Evolutionary conservation across 768 basidiomycete genomes (phyloP).

Genomic region (Tricholoma hemisulphureum): DNA sequence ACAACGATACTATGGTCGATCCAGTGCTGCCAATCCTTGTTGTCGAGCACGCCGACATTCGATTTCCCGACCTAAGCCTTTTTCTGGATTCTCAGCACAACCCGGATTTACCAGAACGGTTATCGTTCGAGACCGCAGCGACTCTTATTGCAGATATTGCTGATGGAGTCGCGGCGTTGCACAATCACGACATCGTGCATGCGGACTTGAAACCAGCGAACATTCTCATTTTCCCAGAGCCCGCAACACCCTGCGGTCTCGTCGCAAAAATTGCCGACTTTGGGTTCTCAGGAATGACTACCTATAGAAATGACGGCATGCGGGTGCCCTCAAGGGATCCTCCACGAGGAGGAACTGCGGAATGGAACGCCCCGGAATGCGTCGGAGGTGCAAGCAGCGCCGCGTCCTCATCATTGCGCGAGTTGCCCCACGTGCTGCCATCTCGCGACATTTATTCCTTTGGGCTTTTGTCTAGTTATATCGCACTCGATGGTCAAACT

Average conservation of each 20-base stretch:
- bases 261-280: conserved; percentile 4
- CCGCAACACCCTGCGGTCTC: neutral
- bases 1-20: neutral
- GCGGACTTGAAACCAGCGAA: conserved; percentile 5
- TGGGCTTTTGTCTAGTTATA: conserved; percentile 2
- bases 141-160: conserved; percentile 3
- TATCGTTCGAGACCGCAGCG: conserved; percentile 1
- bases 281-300: conserved; percentile 4
- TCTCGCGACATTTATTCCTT: conserved; percentile 4
- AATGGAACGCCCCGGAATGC: conserved; percentile 6
- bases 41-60: conserved; percentile 2
- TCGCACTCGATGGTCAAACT: conserved; percentile 3
- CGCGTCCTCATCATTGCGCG: neutral
- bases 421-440: neutral
- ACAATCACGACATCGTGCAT: conserved; percentile 2
- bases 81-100: conserved; percentile 1
- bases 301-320: neutral
- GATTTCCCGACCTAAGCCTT: conserved; percentile 1
- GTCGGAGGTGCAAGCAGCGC: neutral
- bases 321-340: neutral
- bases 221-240: conserved; percentile 3
- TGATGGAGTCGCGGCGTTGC: conserved; percentile 2
- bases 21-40: neutral
- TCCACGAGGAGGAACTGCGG: conserved; percentile 2
- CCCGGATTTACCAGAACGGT: neutral